Evolutionary conservation across 2,329 filamentous ascomycete genomes (phyloP).

Genomic region (Phialocephala subalpina): DNA sequence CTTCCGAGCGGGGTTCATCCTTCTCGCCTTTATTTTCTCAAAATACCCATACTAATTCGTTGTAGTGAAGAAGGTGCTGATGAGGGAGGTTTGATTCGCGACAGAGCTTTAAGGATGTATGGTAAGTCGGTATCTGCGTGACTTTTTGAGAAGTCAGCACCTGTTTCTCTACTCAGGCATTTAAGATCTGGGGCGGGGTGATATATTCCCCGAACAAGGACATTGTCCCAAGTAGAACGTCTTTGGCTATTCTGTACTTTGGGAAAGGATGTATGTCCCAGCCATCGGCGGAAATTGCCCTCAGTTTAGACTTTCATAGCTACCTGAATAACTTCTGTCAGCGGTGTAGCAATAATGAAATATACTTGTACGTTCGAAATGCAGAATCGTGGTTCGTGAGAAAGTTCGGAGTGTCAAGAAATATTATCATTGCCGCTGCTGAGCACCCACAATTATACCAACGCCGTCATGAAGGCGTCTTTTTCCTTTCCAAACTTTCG

Average conservation of each 20-base stretch:
- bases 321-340: neutral
- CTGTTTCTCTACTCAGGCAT: neutral
- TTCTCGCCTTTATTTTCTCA: too few relatives aligned
- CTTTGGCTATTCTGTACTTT: neutral
- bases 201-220: neutral
- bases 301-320: neutral
- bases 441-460: neutral
- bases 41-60: too few relatives aligned
- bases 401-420: too few relatives aligned
- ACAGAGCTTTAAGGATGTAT: neutral
- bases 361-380: too few relatives aligned
- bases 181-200: neutral
- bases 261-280: neutral
- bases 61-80: slow-evolving; percentile 19
- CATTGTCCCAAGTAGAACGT: neutral
- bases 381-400: too few relatives aligned
- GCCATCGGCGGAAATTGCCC: neutral
- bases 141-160: too few relatives aligned
- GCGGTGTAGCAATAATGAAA: neutral
- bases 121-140: too few relatives aligned
- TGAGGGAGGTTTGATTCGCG: neutral
- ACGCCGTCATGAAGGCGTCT: neutral
- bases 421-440: too few relatives aligned
- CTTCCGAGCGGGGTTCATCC: too few relatives aligned
- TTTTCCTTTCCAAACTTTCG: neutral